phyloP scores from a whole-genome alignment of 1,284 basidiomycete genomes.

The Apiotrichum laibachii region DNA sequence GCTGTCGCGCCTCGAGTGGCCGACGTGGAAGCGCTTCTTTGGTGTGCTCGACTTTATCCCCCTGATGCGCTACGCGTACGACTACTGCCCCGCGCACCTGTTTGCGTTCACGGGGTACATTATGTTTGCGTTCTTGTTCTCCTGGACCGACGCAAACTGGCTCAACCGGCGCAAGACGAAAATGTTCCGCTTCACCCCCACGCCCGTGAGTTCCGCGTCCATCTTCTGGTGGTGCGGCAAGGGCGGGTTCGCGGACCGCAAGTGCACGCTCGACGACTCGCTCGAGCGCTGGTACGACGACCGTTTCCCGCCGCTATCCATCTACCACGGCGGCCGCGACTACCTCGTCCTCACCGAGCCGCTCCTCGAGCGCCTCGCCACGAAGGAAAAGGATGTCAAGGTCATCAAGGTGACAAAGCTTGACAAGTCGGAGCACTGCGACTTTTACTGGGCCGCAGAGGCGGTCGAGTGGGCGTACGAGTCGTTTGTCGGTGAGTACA shows the following conservation, averaged over 20 bases:
- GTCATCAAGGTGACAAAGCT: constrained; percentile 57
- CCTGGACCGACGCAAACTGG: constrained; percentile 64
- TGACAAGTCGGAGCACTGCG: constrained; percentile 55
- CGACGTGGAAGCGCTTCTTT: constrained; percentile 59
- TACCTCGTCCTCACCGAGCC: constrained; percentile 57
- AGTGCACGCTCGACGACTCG: constrained; percentile 58
- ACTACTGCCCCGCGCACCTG: constrained; percentile 56
- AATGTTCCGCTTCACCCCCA: constrained; percentile 65
- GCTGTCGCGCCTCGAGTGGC: constrained; percentile 58
- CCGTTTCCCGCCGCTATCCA: constrained; percentile 59
- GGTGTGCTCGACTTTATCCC: constrained; percentile 64
- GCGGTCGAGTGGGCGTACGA: constrained; percentile 61
- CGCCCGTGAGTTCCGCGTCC: constrained; percentile 57
- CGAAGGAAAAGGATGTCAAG: constrained; percentile 55
- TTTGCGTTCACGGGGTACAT: constrained; percentile 52
- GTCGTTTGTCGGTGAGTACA: constrained; percentile 48
- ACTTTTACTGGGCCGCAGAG: constrained; percentile 59
- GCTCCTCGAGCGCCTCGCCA: constrained; percentile 54
- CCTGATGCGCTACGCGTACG: constrained; percentile 61
- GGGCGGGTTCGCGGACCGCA: constrained; percentile 59
- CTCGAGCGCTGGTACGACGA: constrained; percentile 58
- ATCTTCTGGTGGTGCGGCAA: constrained; percentile 64
- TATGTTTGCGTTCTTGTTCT: constrained; percentile 62
- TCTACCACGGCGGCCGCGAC: constrained; percentile 59
- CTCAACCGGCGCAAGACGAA: constrained; percentile 59